phyloP scores from a whole-genome alignment of 2,329 filamentous ascomycete species.

The Ophiostoma perfectum region DNA sequence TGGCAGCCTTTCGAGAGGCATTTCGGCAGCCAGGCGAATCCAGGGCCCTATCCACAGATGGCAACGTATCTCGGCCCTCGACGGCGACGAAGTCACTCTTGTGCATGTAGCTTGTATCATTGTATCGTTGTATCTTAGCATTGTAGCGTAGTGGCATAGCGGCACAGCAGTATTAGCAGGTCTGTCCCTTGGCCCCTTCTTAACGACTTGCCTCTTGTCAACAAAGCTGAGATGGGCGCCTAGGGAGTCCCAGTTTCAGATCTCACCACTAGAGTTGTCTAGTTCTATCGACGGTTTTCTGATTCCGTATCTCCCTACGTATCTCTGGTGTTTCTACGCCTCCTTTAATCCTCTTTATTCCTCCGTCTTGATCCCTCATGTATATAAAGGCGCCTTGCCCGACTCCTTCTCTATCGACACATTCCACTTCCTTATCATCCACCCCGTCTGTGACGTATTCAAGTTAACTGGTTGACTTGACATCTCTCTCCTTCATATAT shows the following conservation, averaged over 20 bases:
- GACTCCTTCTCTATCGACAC: not conserved
- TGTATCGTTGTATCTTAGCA: too few species aligned
- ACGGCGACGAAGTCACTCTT: constrained; percentile 2
- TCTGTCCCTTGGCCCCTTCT: not conserved
- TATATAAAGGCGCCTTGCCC: constrained; percentile 9
- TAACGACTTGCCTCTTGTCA: not conserved
- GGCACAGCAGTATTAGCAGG: too few species aligned
- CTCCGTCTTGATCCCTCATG: not conserved
- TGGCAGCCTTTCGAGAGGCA: not conserved
- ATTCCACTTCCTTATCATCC: not conserved
- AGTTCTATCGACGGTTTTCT: constrained; percentile 4
- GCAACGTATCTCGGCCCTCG: not conserved
- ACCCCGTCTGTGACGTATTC: constrained; percentile 13
- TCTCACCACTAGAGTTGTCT: constrained; percentile 11
- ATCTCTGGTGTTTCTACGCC: not conserved
- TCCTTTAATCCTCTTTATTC: not conserved
- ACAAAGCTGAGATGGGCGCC: constrained; percentile 1
- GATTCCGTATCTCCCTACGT: constrained; percentile 9
- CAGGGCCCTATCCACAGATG: not conserved
- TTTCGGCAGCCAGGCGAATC: not conserved
- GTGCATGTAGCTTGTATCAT: not conserved
- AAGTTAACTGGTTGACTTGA: constrained; percentile 5
- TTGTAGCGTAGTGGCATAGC: too few species aligned
- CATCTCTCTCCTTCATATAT: not conserved
- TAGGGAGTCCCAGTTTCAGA: constrained; percentile 10